phyloP scores from a whole-genome alignment of 164 flowering plant species.

The Paratinospora sagittata region DNA sequence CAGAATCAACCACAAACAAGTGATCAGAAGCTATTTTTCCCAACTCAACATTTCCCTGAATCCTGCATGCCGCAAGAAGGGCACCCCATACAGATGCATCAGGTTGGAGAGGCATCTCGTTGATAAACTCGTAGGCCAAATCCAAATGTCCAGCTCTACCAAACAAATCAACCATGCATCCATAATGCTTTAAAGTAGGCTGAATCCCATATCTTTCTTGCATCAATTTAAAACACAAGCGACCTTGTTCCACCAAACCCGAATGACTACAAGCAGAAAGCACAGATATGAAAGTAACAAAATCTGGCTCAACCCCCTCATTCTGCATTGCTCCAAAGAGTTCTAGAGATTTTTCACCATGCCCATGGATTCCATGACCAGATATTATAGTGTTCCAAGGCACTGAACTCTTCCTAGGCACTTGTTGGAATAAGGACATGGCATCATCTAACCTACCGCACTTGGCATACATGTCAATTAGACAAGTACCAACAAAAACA shows the following conservation, averaged over 20 bases:
- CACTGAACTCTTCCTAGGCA: slow-evolving; percentile 33
- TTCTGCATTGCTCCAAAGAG: slow-evolving; percentile 45
- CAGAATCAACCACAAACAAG: slow-evolving; percentile 48
- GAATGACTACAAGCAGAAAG: slow-evolving; percentile 68
- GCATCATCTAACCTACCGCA: slow-evolving; percentile 60
- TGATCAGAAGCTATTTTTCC: slow-evolving; percentile 42
- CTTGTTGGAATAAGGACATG: slow-evolving; percentile 34
- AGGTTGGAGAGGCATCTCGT: slow-evolving; percentile 49
- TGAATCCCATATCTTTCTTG: slow-evolving; percentile 33
- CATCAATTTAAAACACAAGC: slow-evolving; percentile 41
- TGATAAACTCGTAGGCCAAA: slow-evolving; percentile 42
- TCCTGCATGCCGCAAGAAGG: slow-evolving; percentile 56
- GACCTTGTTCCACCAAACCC: slow-evolving; percentile 54
- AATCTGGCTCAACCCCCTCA: slow-evolving; percentile 48
- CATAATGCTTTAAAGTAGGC: slow-evolving; percentile 56
- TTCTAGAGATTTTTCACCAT: slow-evolving; percentile 38
- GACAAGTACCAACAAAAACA: slow-evolving; percentile 52
- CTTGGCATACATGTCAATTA: slow-evolving; percentile 64
- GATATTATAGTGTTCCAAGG: slow-evolving; percentile 66
- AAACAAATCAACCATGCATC: slow-evolving; percentile 69
- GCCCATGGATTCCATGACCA: slow-evolving; percentile 57
- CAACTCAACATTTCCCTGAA: slow-evolving; percentile 53
- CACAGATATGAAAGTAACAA: slow-evolving; percentile 49
- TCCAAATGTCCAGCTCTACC: slow-evolving; percentile 58
- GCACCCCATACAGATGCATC: slow-evolving; percentile 70